Evolutionary conservation across 352 stramenopile species (phyloP).

Genomic region (Phytopythium oedochilum): DNA sequence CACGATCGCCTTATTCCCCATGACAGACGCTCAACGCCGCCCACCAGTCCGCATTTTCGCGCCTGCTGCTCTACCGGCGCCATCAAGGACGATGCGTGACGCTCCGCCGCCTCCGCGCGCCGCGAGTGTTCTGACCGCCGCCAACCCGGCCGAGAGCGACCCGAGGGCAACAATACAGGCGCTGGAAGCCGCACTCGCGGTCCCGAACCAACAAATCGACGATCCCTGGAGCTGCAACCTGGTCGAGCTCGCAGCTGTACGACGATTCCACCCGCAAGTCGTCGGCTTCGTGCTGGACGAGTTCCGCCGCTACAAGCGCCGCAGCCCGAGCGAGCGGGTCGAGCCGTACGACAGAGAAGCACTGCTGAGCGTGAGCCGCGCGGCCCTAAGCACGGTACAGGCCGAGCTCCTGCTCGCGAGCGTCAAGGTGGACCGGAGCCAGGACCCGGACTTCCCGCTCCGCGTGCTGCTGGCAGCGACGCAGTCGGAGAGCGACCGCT

Average conservation of each 20-base stretch:
- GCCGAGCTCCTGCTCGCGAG: background rate
- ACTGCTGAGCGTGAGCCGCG: background rate
- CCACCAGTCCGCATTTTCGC: too few relatives aligned
- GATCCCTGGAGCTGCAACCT: background rate
- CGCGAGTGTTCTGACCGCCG: background rate
- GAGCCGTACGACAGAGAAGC: background rate
- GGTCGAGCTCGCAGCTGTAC: background rate
- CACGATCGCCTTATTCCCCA: too few relatives aligned
- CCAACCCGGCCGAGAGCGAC: background rate
- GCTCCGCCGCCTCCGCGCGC: background rate
- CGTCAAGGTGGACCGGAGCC: background rate
- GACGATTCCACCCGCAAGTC: background rate
- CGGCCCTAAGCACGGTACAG: background rate
- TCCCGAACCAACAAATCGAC: background rate
- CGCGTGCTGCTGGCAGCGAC: background rate
- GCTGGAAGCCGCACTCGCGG: background rate
- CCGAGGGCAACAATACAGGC: background rate
- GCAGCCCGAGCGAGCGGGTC: background rate
- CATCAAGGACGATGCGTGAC: background rate
- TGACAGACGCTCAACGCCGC: too few relatives aligned
- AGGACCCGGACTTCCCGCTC: background rate
- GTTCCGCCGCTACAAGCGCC: too few relatives aligned
- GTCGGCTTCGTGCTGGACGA: background rate
- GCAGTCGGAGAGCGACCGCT: background rate
- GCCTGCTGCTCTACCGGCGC: too few relatives aligned